Evolutionary conservation across 202 grass and related monocot genomes (phyloP).

Genomic region (Miscanthus sacchariflorus): DNA sequence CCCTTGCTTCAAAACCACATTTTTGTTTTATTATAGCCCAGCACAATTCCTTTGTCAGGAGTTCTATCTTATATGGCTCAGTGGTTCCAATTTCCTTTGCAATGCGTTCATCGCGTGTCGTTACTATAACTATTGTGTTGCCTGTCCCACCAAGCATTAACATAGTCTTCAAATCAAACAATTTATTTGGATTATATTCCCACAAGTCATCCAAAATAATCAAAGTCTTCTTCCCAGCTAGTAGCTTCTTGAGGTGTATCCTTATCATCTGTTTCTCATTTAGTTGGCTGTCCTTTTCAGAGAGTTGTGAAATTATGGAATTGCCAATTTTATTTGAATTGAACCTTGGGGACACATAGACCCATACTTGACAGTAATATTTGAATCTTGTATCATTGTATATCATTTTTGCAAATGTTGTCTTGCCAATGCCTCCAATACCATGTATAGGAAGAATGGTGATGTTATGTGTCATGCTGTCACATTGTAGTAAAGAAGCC

Average conservation of each 20-base stretch:
- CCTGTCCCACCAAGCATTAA: background rate
- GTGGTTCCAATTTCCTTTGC: background rate
- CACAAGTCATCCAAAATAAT: background rate
- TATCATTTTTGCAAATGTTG: background rate
- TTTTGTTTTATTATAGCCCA: slow-evolving; percentile 3
- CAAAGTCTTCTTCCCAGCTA: background rate
- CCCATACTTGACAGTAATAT: background rate
- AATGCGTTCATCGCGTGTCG: background rate
- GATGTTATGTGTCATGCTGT: too few relatives aligned
- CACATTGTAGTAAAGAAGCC: too few relatives aligned
- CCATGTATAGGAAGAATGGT: slow-evolving; percentile 3
- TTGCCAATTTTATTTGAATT: background rate
- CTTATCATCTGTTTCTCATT: background rate
- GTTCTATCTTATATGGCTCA: background rate
- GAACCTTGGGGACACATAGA: background rate
- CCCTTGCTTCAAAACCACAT: background rate
- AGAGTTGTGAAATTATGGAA: background rate
- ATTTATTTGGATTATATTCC: background rate
- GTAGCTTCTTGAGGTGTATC: background rate
- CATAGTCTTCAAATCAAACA: background rate
- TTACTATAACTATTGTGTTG: background rate
- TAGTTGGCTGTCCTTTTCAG: background rate
- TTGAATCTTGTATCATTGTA: background rate
- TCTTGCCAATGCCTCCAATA: background rate
- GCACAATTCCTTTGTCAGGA: background rate